A percentile compares a stretch with the other conserved stretches of the same genome.
These are phyloP conservation scores for Syzygium malaccense DNA, from an alignment of 441 rosid genomes.

Conservation along the genomic window DNA sequence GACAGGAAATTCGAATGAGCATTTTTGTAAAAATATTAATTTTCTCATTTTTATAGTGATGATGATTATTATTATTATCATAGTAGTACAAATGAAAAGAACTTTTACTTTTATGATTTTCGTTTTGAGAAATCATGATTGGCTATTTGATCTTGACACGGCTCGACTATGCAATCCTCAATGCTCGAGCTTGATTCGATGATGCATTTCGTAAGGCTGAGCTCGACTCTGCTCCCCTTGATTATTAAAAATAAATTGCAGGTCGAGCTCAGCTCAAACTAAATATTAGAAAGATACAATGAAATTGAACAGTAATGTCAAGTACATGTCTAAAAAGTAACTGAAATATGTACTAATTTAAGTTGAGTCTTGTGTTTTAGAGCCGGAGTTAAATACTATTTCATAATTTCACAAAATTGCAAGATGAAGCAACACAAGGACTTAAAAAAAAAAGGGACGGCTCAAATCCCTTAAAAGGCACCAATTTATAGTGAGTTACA, in stretches of 20 bases:
- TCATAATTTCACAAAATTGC: neutral
- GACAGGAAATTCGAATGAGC: neutral
- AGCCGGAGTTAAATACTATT: rapidly evolving
- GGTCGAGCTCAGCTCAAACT: rapidly evolving
- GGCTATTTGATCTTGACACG: neutral
- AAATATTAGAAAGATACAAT: neutral
- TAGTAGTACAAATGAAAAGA: neutral
- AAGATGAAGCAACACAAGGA: neutral
- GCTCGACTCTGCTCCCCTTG: neutral
- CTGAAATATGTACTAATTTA: neutral
- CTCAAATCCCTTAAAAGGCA: neutral
- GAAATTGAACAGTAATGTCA: neutral
- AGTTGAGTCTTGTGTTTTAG: neutral
- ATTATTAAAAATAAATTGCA: neutral
- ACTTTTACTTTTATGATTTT: neutral
- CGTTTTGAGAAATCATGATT: neutral
- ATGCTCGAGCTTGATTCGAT: neutral
- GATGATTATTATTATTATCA: neutral
- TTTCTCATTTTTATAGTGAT: neutral
- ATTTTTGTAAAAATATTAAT: neutral
- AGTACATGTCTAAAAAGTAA: neutral
- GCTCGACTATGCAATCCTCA: neutral
- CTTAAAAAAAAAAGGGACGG: neutral
- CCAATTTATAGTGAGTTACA: neutral
- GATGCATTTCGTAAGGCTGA: neutral